phyloP scores from a whole-genome alignment of 176 grass and related monocot species.

The Musa troglodytarum region DNA sequence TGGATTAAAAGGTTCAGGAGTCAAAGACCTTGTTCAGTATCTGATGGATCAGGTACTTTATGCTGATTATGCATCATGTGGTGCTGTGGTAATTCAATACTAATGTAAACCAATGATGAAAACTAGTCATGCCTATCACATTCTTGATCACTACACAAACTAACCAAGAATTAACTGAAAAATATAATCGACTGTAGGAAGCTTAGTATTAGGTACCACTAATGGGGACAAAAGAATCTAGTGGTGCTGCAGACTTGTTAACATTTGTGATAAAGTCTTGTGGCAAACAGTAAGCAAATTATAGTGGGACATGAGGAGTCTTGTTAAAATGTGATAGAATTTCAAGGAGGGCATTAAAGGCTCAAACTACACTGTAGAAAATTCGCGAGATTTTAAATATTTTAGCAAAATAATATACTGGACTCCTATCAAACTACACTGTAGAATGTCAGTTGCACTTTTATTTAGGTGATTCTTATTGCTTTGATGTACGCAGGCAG shows the following conservation, averaged over 20 bases:
- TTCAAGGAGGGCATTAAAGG: too few relatives aligned
- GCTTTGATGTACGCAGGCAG: slow-evolving; percentile 42
- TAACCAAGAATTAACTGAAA: background rate
- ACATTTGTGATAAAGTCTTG: too few relatives aligned
- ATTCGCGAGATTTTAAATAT: too few relatives aligned
- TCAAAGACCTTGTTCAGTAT: slow-evolving; percentile 84
- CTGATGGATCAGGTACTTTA: slow-evolving; percentile 75
- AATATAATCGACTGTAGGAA: too few relatives aligned
- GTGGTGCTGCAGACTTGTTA: too few relatives aligned
- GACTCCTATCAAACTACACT: background rate
- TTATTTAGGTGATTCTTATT: background rate
- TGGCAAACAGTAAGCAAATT: too few relatives aligned
- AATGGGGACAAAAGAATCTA: too few relatives aligned
- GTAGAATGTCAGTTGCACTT: background rate
- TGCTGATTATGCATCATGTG: background rate
- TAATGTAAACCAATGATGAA: background rate
- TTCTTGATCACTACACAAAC: background rate
- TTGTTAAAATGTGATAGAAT: too few relatives aligned
- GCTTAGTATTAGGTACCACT: too few relatives aligned
- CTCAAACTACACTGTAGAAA: too few relatives aligned
- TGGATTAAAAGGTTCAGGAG: slow-evolving; percentile 77
- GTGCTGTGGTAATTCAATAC: background rate
- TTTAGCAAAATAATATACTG: background rate
- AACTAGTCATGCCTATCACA: background rate
- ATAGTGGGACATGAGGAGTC: too few relatives aligned